phyloP scores from a whole-genome alignment of 2,329 filamentous ascomycete genomes.

The Stemphylium vesicarium region DNA sequence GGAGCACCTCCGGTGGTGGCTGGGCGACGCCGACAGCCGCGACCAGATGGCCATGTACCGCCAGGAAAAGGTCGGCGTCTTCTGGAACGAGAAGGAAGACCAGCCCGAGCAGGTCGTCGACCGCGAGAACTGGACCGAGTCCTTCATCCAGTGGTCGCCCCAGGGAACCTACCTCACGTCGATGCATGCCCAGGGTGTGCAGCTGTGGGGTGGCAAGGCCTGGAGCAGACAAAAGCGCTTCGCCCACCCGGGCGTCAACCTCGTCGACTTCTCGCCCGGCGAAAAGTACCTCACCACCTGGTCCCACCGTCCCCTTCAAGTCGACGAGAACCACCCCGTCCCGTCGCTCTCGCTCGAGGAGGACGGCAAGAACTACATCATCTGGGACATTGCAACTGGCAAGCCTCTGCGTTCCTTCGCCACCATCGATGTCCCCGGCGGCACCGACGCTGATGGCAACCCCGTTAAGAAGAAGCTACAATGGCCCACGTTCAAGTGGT shows the following conservation, averaged over 20 bases:
- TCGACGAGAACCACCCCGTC: conserved; percentile 87
- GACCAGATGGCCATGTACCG: conserved; percentile 97
- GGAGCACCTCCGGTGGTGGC: conserved; percentile 93
- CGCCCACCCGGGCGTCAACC: conserved; percentile 92
- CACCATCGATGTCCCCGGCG: conserved; percentile 79
- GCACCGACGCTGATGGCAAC: conserved; percentile 66
- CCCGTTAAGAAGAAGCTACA: conserved; percentile 88
- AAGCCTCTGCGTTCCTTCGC: conserved; percentile 92
- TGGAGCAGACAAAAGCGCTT: conserved; percentile 94
- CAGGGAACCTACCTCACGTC: conserved; percentile 93
- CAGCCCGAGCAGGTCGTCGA: conserved; percentile 87
- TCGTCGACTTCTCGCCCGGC: conserved; percentile 91
- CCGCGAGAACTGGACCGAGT: conserved; percentile 95
- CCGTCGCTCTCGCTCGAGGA: conserved; percentile 79
- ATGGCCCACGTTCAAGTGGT: conserved; percentile 99
- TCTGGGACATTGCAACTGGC: conserved; percentile 93
- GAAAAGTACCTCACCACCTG: conserved; percentile 96
- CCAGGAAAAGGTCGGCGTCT: conserved; percentile 89
- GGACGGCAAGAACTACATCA: conserved; percentile 98
- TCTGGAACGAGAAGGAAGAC: conserved; percentile 98
- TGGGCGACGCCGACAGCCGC: conserved; percentile 85
- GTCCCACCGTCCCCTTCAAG: conserved; percentile 91
- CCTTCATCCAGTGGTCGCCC: conserved; percentile 97
- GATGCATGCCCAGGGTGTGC: conserved; percentile 93
- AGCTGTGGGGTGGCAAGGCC: conserved; percentile 90